Conservation (phyloP, 805 yeast genomes). For the Ogataea allantospora region DNA sequence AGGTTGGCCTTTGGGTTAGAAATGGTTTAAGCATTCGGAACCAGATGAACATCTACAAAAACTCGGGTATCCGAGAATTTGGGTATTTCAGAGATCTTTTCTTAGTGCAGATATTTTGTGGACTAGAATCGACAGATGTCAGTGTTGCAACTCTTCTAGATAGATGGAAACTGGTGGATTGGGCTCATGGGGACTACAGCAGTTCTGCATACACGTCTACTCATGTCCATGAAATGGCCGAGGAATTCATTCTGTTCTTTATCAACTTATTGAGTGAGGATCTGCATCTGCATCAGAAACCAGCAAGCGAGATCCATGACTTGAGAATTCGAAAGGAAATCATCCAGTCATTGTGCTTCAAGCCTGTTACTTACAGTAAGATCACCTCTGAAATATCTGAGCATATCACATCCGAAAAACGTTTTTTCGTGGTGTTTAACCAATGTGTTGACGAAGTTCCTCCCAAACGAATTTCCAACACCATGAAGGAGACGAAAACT, state of each 20-base stretch:
- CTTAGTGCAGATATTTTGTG: slow-evolving; percentile 62
- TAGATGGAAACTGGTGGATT: slow-evolving; percentile 65
- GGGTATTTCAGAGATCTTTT: slow-evolving; percentile 80
- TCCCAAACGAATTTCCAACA: slow-evolving; percentile 39
- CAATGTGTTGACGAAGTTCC: slow-evolving; percentile 54
- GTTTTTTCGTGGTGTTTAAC: slow-evolving; percentile 61
- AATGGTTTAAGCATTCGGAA: slow-evolving; percentile 81
- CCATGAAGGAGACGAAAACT: slow-evolving; percentile 53
- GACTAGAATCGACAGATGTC: slow-evolving; percentile 49
- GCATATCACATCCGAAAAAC: slow-evolving; percentile 65
- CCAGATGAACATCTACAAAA: slow-evolving; percentile 77
- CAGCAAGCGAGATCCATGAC: slow-evolving; percentile 48
- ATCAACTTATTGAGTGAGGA: slow-evolving; percentile 70
- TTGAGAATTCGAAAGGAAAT: slow-evolving; percentile 63
- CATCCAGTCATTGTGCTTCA: slow-evolving; percentile 80
- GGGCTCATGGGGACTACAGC: slow-evolving; percentile 46
- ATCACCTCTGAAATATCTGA: slow-evolving; percentile 72
- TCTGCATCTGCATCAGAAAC: slow-evolving; percentile 49
- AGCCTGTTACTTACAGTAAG: slow-evolving; percentile 68
- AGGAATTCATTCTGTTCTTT: slow-evolving; percentile 71
- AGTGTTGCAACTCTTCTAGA: slow-evolving; percentile 57
- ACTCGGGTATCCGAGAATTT: slow-evolving; percentile 74
- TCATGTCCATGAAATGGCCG: slow-evolving; percentile 51
- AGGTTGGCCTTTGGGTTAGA: slow-evolving; percentile 91
- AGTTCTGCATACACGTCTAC: slow-evolving; percentile 41